Conservation (phyloP, 129 eudicot genomes). For the Flaveria trinervia region DNA sequence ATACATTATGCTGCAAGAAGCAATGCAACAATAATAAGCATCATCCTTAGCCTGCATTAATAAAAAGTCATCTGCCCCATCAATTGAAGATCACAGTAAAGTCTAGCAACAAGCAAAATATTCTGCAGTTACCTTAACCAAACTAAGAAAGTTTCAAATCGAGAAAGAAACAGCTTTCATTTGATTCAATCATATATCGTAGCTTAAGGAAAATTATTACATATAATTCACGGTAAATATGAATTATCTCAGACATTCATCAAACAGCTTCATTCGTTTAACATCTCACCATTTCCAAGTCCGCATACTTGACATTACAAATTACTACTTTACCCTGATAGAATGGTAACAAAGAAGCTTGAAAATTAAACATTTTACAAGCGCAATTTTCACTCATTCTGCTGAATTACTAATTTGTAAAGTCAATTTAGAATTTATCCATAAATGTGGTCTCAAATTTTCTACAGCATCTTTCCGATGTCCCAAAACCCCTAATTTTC, state of each 20-base stretch:
- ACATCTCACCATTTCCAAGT: neutral
- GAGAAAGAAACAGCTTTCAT: neutral
- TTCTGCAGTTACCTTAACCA: neutral
- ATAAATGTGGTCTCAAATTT: neutral
- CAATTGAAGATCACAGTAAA: neutral
- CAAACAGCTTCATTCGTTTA: neutral
- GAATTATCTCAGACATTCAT: neutral
- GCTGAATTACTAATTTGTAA: neutral
- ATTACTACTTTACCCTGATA: neutral
- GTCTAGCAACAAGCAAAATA: neutral
- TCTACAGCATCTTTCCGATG: neutral
- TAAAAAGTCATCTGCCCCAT: neutral
- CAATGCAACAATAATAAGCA: neutral
- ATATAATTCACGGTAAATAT: neutral
- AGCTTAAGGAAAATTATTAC: neutral
- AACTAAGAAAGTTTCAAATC: neutral
- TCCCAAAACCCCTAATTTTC: neutral
- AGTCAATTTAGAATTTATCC: neutral
- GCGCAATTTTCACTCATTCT: neutral
- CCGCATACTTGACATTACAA: neutral
- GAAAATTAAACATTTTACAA: neutral
- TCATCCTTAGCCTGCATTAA: neutral
- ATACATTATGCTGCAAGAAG: no score
- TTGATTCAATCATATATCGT: neutral
- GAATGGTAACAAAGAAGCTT: neutral